Base-by-base conservation (phyloP, 495 filamentous ascomycete genomes). In the Xylona heveae region DNA sequence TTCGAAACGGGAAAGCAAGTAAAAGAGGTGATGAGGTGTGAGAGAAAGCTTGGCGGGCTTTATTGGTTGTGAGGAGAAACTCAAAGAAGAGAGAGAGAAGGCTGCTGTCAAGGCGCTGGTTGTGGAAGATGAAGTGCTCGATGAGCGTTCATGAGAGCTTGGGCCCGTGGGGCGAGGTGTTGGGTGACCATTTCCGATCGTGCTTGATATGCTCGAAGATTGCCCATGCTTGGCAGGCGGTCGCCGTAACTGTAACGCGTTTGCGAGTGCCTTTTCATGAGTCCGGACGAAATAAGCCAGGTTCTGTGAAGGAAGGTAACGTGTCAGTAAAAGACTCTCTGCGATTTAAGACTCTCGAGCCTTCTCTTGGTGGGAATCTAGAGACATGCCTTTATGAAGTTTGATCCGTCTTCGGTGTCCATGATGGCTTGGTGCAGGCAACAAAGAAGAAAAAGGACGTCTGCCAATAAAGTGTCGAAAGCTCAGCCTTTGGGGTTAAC, bases 21-120 rank as follows among this genome's bases (percentile, higher is more conserved):
- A 97, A 58, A 90, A 97, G 22, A 97, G 68, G 54, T 97, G 88
- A 41, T 97, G 88, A 13, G 88, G 80, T n/a, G 88, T 95, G 28
- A 97, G 66, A 19, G 81, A 80, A 33, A 97, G 58, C 58, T 85
- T 94, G 23, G 77, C 77, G 26, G 84, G 78, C 54, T 88, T 93
- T 44, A 81, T 62, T 38, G 59, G 74, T 44, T 76, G 72, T 19
- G 84, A 84, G 24, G 78, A 68, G 48, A 94, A 91, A 42, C 61
- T 79, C 38, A 93, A 54, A 28, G 77, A 68, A 28, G 82, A 78
- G 24, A 90, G 69, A 22, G 85, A 91, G 22, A 95, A 59, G 26
- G 88, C 81, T 1, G 79, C 67, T 8, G 82, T 78, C 27, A 93
- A 62, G 18, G 61, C 62, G 14, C 71, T 72, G 22, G 74, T 72